Evolutionary conservation across 371 early-diverging fungal genomes (phyloP).

Genomic region (Syncephalastrum sp.): DNA sequence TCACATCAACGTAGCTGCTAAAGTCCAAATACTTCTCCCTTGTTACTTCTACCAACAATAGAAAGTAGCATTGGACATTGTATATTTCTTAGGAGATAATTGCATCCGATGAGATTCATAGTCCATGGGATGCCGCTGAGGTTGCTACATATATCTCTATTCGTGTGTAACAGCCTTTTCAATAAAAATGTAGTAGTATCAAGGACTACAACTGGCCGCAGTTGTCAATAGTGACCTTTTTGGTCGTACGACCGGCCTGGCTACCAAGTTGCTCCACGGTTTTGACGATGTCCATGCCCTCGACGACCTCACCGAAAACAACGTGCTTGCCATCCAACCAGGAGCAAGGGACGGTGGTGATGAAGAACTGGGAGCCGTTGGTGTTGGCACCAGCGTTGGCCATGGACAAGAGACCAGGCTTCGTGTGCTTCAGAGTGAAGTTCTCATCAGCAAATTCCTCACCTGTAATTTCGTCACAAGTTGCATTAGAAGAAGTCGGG

Average conservation of each 20-base stretch:
- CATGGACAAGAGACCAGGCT: conserved; percentile 89
- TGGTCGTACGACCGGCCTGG: conserved; percentile 53
- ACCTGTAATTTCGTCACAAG: conserved; percentile 14
- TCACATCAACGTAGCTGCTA: too few relatives aligned
- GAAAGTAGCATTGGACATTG: too few relatives aligned
- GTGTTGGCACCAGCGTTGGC: conserved; percentile 95
- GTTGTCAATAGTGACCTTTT: conserved; percentile 59
- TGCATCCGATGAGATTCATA: too few relatives aligned
- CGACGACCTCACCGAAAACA: conserved; percentile 94
- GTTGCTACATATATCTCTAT: too few relatives aligned
- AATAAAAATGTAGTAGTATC: too few relatives aligned
- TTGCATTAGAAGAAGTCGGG: conserved; percentile 49
- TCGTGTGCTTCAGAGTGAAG: conserved; percentile 93
- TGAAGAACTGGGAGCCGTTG: conserved; percentile 99
- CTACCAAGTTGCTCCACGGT: conserved; percentile 71
- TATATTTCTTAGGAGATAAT: too few relatives aligned
- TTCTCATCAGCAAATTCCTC: conserved; percentile 95
- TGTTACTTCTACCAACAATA: too few relatives aligned
- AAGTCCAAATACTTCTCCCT: too few relatives aligned
- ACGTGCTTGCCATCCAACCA: conserved; percentile 99
- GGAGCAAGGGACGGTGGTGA: conserved; percentile 77
- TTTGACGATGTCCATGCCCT: conserved; percentile 77
- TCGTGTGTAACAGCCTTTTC: too few relatives aligned
- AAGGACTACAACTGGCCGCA: conserved; percentile 62
- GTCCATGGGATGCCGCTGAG: too few relatives aligned